phyloP scores from a whole-genome alignment of 805 yeast species.

The Komagataella pastoris region DNA sequence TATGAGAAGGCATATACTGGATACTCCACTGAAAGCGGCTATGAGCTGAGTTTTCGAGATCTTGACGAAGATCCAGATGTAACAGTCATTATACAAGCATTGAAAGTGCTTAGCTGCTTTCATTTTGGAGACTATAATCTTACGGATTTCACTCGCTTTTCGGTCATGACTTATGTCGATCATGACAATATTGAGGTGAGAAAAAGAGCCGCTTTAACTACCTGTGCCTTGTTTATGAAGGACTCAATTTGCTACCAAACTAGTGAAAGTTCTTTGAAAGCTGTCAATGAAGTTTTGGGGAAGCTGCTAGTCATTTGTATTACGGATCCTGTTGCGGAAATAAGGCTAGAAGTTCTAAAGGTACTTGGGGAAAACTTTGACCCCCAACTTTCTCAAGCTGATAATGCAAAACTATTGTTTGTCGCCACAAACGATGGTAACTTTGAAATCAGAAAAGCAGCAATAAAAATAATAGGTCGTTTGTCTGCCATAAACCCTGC shows the following conservation, averaged over 20 bases:
- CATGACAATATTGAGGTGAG: constrained; percentile 72
- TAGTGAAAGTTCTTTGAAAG: constrained; percentile 65
- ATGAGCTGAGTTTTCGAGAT: background rate
- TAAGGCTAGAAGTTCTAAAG: constrained; percentile 65
- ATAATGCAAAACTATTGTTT: constrained; percentile 70
- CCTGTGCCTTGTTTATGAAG: constrained; percentile 59
- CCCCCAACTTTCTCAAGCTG: constrained; percentile 89
- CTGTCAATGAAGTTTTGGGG: constrained; percentile 76
- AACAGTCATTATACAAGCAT: constrained; percentile 56
- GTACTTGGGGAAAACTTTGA: constrained; percentile 69
- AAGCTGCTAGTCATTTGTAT: constrained; percentile 72
- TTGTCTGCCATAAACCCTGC: constrained; percentile 85
- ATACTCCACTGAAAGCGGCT: background rate
- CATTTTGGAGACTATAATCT: constrained; percentile 64
- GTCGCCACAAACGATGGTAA: constrained; percentile 87
- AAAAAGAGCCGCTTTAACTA: constrained; percentile 72
- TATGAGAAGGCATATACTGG: background rate
- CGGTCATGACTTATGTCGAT: constrained; percentile 74
- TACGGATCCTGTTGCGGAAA: constrained; percentile 80
- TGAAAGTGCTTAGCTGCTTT: constrained; percentile 64
- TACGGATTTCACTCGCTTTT: constrained; percentile 77
- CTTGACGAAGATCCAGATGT: constrained; percentile 16
- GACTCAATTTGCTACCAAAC: constrained; percentile 81
- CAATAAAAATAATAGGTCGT: constrained; percentile 72
- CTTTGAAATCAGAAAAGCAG: constrained; percentile 68